These are phyloP conservation scores for Hanseniaspora taiwanica DNA, from an alignment of 805 yeast species.

Conservation along the genomic window DNA sequence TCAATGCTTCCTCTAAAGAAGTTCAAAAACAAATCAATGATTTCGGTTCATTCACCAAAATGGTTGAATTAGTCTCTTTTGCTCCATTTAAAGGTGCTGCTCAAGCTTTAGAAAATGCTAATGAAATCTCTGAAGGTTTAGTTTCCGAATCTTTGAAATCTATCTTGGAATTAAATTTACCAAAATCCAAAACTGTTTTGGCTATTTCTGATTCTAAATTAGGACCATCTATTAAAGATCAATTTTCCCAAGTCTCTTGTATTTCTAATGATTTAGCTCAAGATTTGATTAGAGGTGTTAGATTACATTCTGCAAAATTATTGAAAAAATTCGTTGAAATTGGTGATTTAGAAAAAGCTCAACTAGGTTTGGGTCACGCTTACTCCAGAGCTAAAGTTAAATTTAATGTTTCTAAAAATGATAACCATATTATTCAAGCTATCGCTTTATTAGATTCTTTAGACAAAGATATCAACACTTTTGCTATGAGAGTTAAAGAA, in stretches of 20 bases:
- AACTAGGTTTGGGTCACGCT: conserved; percentile 97
- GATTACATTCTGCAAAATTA: conserved; percentile 79
- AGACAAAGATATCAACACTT: conserved; percentile 96
- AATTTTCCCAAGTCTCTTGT: conserved; percentile 80
- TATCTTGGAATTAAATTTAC: conserved; percentile 80
- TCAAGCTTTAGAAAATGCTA: conserved; percentile 96
- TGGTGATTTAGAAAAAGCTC: conserved; percentile 96
- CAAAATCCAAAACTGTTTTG: conserved; percentile 49
- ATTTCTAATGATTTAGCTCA: conserved; percentile 84
- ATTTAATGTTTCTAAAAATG: conserved; percentile 97
- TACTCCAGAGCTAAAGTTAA: conserved; percentile 98
- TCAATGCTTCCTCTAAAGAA: conserved; percentile 83
- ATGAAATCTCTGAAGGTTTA: conserved; percentile 93
- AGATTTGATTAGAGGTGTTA: conserved; percentile 88
- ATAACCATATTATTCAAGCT: conserved; percentile 97
- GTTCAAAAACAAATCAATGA: conserved; percentile 87
- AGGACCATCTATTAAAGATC: conserved; percentile 93
- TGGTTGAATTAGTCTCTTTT: conserved; percentile 86
- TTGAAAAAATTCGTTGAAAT: conserved; percentile 73
- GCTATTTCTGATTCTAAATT: conserved; percentile 91
- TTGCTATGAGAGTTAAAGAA: conserved; percentile 93
- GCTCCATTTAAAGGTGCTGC: conserved; percentile 99
- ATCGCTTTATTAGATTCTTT: conserved; percentile 94
- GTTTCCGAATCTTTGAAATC: conserved; percentile 87
- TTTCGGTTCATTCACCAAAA: conserved; percentile 75